A percentile compares a stretch with the other conserved stretches of the same genome.
Conservation (phyloP, 1,284 basidiomycete species). For the Cutaneotrichosporon dermatis region DNA sequence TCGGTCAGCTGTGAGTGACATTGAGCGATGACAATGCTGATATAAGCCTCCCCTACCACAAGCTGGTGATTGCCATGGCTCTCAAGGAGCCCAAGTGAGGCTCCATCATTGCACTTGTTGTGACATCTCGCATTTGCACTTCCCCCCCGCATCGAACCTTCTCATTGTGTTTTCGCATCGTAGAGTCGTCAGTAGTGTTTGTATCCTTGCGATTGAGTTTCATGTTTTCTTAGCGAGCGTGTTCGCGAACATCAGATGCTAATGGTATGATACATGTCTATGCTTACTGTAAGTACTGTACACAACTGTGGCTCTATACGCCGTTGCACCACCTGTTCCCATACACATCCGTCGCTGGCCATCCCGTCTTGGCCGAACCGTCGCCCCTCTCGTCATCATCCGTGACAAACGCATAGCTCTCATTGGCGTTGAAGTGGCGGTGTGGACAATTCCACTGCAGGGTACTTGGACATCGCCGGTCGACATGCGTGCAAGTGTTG, state of each 20-base stretch:
- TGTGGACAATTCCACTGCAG: conserved; percentile 69
- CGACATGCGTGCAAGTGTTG: conserved; percentile 66
- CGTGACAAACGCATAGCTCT: conserved; percentile 68
- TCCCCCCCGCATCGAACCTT: too few species aligned
- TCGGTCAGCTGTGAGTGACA: conserved; percentile 8
- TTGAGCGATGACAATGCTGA: background rate
- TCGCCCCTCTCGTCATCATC: conserved; percentile 51
- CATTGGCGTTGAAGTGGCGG: conserved; percentile 59
- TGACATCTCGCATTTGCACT: too few species aligned
- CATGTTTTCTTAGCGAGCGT: too few species aligned
- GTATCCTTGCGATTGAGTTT: too few species aligned
- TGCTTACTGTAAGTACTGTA: too few species aligned
- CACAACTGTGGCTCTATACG: background rate
- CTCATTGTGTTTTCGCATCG: too few species aligned
- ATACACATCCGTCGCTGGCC: conserved; percentile 58
- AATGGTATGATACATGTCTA: background rate
- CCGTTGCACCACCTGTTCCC: conserved; percentile 80
- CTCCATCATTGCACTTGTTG: too few species aligned
- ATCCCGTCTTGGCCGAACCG: conserved; percentile 53
- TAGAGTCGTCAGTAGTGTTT: too few species aligned
- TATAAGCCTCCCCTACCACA: conserved; percentile 8
- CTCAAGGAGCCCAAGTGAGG: background rate
- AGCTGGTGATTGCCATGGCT: conserved; percentile 8
- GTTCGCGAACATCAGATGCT: too few species aligned
- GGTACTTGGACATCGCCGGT: conserved; percentile 69